phyloP scores from a whole-genome alignment of 306 rosid genomes.

The Fragaria iinumae region DNA sequence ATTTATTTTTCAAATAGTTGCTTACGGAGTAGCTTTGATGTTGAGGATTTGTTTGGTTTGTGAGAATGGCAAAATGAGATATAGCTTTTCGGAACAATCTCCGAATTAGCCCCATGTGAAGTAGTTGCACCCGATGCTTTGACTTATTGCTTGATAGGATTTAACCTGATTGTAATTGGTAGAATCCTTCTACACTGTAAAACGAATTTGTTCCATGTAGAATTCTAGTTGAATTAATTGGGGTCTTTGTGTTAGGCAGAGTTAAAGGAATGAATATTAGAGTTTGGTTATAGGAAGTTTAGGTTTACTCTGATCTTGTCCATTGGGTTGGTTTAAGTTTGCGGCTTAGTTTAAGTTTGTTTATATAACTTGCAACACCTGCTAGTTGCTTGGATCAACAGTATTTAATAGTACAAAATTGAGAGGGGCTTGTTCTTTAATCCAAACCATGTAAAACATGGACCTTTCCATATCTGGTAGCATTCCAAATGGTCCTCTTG shows the following conservation, averaged over 20 bases:
- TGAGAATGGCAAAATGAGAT: not conserved
- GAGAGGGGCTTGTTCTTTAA: not conserved
- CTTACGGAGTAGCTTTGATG: not conserved
- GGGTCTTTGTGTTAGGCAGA: not conserved
- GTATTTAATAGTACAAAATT: not conserved
- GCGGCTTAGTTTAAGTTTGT: not conserved
- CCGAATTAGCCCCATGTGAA: not conserved
- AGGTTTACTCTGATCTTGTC: not conserved
- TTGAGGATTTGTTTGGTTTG: not conserved
- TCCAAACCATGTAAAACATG: not conserved
- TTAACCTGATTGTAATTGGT: no score
- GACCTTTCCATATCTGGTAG: not conserved
- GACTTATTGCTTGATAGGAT: not conserved
- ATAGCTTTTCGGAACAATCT: not conserved
- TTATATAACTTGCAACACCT: not conserved
- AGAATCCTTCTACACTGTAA: no score
- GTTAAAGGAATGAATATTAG: not conserved
- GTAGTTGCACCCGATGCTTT: not conserved
- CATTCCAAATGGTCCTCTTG: not conserved
- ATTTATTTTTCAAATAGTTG: no score
- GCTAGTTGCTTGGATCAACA: not conserved
- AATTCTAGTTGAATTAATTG: not conserved
- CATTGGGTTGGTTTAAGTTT: not conserved
- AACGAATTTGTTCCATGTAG: no score
- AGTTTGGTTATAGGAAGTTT: no score